Base-by-base conservation (phyloP, 2,329 filamentous ascomycete species). In the Talaromyces sp. region DNA sequence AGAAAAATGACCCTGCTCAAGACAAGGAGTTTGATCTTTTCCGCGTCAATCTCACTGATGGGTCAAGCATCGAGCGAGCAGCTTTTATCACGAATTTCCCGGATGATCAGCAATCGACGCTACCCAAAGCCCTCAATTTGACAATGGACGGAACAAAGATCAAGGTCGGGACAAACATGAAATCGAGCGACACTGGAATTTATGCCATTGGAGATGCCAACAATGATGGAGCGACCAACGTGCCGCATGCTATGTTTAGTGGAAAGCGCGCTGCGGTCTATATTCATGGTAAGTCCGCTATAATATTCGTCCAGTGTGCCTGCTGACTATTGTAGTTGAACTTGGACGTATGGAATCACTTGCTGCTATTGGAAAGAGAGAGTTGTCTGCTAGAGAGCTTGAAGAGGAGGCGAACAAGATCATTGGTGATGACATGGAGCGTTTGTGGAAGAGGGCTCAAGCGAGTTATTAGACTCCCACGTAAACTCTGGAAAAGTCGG, bases 181-280 rank as follows among this genome's bases (percentile, higher is more conserved):
- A 75, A 14, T 86, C 85, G 0, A 87, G 80, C 59, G 68, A 85
- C 3, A 69, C 74, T 0, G 84, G 84, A 1, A 80, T 87, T 87
- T 82, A 67, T 35, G 85, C 83, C 5, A 72, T 87, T 21, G 85
- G 86, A 0, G 85, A 88, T 65, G 81, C 81, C 12, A 88, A 87
- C 71, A 81, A 80, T 35, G 84, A 87, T 60, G 81, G 82, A n/a
- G 75, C 78, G 8, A 86, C 84, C 2, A 88, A 87, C 65, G 81
- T 87, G 0, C 84, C 84, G 0, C 85, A 87, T 65, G 85, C 86
- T 0, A 79, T 88, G 68, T 87, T 77, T 68, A 82, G 76, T 12
- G 85, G 84, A 2, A 88, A 88, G 78, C 72, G 80, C 33, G 77
- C 84, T 0, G 84, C 83, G 5, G 84, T 88, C 0, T 84, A 74